These are phyloP conservation scores for Cladosporium sp. DNA, from an alignment of 2,329 filamentous ascomycete species.

Conservation along the genomic window DNA sequence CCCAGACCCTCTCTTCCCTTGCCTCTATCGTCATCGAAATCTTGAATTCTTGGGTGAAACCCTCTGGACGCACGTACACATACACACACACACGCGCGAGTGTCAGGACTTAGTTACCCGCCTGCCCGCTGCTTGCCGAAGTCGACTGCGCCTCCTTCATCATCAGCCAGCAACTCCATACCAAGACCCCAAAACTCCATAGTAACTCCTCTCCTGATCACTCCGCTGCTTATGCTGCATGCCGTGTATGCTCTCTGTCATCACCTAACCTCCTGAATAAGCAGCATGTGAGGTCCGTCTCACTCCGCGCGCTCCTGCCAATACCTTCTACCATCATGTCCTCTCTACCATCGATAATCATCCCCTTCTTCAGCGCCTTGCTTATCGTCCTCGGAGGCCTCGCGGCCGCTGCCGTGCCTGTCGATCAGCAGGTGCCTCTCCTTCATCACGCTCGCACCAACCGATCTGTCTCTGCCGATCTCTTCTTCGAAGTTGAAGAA, in stretches of 20 bases:
- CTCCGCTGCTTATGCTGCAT: constrained; percentile 4
- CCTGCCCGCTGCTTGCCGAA: neutral
- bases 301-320: neutral
- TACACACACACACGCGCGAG: too few relatives aligned
- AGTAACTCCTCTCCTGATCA: too few relatives aligned
- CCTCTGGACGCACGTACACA: too few relatives aligned
- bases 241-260: too few relatives aligned
- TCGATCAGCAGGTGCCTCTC: constrained; percentile 28
- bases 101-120: too few relatives aligned
- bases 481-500: constrained; percentile 82
- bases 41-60: too few relatives aligned
- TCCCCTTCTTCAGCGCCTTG: neutral
- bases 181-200: neutral
- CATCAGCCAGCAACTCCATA: neutral
- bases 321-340: neutral
- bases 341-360: neutral
- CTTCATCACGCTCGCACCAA: constrained; percentile 25
- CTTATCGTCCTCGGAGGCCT: neutral
- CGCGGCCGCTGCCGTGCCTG: constrained; percentile 14
- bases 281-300: constrained; percentile 4
- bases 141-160: constrained; percentile 8
- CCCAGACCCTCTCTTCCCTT: too few relatives aligned
- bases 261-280: neutral
- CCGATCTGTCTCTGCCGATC: constrained; percentile 50
- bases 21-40: too few relatives aligned